A percentile compares a stretch with the other conserved stretches of the same genome.
Evolutionary conservation across 495 filamentous ascomycete species (phyloP).

Genomic region (Penicillium alfredii): DNA sequence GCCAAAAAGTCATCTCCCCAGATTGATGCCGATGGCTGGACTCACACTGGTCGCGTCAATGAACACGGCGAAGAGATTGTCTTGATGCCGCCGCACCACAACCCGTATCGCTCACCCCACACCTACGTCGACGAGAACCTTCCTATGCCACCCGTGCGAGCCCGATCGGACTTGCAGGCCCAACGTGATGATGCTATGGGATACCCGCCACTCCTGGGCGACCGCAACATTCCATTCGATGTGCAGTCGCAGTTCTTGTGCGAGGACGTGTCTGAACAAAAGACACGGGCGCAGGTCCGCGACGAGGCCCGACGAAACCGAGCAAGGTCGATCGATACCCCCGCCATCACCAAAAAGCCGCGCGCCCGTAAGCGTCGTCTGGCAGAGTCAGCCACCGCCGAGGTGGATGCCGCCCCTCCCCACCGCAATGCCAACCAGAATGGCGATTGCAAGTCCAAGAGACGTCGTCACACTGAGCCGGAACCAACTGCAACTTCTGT

Average conservation of each 20-base stretch:
- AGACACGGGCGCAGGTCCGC: conserved; percentile 1
- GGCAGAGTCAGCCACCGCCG: not conserved
- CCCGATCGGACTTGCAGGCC: conserved; percentile 25
- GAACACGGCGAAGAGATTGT: conserved; percentile 31
- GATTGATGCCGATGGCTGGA: conserved; percentile 30
- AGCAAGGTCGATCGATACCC: not conserved
- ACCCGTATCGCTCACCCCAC: conserved; percentile 24
- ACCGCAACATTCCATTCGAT: conserved; percentile 31
- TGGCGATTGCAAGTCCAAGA: conserved; percentile 5
- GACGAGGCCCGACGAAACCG: not conserved
- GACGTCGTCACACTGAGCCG: conserved; percentile 1
- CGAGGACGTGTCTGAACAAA: conserved; percentile 15
- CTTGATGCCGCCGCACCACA: conserved; percentile 16
- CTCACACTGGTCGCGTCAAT: conserved; percentile 30
- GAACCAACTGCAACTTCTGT: not conserved
- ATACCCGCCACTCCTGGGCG: conserved; percentile 36
- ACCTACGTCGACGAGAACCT: conserved; percentile 26
- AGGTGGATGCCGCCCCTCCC: not conserved
- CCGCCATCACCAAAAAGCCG: conserved; percentile 10
- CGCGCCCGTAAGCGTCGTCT: conserved; percentile 8
- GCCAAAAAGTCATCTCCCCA: conserved; percentile 13
- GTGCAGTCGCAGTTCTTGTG: conserved; percentile 2
- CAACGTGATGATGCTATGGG: conserved; percentile 30
- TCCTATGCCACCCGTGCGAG: conserved; percentile 28
- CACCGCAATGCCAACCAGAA: not conserved